Base-by-base conservation (phyloP, 176 grass and related monocot species). In the Triticum dicoccoides region DNA sequence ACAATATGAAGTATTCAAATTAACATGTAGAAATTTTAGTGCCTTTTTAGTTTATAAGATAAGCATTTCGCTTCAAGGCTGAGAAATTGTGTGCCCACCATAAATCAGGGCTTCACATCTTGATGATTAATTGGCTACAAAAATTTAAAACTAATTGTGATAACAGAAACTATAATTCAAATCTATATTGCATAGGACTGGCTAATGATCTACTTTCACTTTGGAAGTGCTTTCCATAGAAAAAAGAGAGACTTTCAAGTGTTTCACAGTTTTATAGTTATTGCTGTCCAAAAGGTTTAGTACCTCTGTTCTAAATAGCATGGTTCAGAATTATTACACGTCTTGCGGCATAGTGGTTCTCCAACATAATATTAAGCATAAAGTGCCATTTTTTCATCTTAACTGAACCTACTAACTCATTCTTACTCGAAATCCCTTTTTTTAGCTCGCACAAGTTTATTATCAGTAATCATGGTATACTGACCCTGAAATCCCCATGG, bases 401-500 rank as follows among this genome's bases (percentile, higher is more conserved):
- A 45, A 45, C 78, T 65, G 61, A 64, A 73, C 33, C 12, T 59
- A 61, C 69, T 30, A 73, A 71, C 4, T 44, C 9, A 20, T 44
- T 30, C 24, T 73, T 76, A 32, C 25, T 75, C 9, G 61, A 75
- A 75, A 42, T 13, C 5, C 6, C 27, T 12, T 27, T 11, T 35
- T 81, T 33, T 88, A 30, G 82, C 52, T 64, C 11, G 42, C 5
- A 76, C 11, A 66, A 78, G 44, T 87, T 33, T 80, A 32, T 13
- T 75, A 35, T 54, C 56, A 14, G 51, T 67, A 9, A 35, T 74
- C 18, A 61, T 73, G 15, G 23, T 73, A 75, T 18, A 80, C 78
- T 59, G 38, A 41, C 42, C 75, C 5, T 37, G 71, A 70, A 69
- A 70, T 84, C 37, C 37, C 45, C 32, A 33, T 65, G 20, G 24